These are phyloP conservation scores for Mycena belliarum DNA, from an alignment of 768 basidiomycete genomes.

Conservation along the genomic window DNA sequence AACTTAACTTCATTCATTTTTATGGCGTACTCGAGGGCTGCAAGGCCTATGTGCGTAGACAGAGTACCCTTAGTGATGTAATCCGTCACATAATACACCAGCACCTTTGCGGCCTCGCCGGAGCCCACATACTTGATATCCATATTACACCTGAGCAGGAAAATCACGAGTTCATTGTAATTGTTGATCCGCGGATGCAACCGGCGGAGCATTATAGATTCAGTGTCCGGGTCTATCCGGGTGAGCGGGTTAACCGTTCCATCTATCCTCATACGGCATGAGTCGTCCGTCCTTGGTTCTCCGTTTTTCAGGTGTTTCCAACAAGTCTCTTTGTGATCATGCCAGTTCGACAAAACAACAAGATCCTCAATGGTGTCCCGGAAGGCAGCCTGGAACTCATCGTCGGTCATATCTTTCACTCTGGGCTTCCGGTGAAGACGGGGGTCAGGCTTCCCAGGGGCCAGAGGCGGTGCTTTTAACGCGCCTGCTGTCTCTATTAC, in stretches of 20 bases:
- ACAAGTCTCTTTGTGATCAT: neutral
- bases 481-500: neutral
- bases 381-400: neutral
- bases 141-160: no score
- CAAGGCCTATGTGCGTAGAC: conserved; percentile 22
- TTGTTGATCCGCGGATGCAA: neutral
- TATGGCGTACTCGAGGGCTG: conserved; percentile 14
- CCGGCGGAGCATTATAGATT: conserved; percentile 19
- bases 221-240: neutral
- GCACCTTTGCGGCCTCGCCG: conserved; percentile 32
- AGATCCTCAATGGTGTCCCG: no score
- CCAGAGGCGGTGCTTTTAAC: neutral
- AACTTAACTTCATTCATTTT: neutral
- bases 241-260: neutral
- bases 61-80: conserved; percentile 37
- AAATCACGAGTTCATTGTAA: conserved; percentile 1
- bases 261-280: neutral
- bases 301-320: neutral
- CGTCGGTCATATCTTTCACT: neutral
- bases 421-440: neutral
- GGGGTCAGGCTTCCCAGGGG: neutral
- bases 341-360: neutral
- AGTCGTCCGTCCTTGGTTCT: neutral
- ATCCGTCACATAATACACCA: conserved; percentile 38
- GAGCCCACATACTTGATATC: conserved; percentile 36